Base-by-base conservation (phyloP, 192 early-diverging fungal species). In the Blastocladiella britannica region DNA sequence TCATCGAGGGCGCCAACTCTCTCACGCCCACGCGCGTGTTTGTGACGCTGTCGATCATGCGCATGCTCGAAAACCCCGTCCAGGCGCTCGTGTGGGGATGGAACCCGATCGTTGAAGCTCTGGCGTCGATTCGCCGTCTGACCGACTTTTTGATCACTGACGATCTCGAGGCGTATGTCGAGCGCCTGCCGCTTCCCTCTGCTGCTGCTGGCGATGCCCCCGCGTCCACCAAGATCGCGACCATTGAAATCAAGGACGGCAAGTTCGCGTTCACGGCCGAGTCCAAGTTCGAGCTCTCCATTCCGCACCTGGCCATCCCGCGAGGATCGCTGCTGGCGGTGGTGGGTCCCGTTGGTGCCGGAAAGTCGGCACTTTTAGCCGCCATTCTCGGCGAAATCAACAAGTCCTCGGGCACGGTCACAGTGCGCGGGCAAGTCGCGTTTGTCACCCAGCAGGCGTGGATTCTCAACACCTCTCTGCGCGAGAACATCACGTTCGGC, bases 401-500 rank as follows among this genome's bases (percentile, higher is more conserved):
- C 47, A 61, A 53, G 60, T 24, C 28, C 7, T 1, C 18, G 3
- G 62, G 54, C 15, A 31, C 6, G 4, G 62, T 62, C 5, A 28
- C 28, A 0, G 28, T 60, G 0, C 47, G 62, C 18, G 74, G 74
- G 28, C 59, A 29, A 43, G 52, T 79, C 27, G 77, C 79, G 1
- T 82, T 76, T 60, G 71, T 71, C 18, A 69, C 81, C 7, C 81
- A 83, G 67, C 72, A 72, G 53, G 70, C 81, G 18, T 83, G 81
- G 81, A 81, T 83, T 51, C 73, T 79, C 63, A 80, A 81, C 53
- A 77, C 72, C 7, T 72, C 79, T 7, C 66, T 84, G 53, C 68
- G 70, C 51, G 77, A 79, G 59, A 84, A 83, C 65, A 80, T 84
- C 55, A 51, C 83, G 58, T 83, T 84, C 68, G 82, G 82, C 26